phyloP scores from a whole-genome alignment of 805 yeast species.

The Candida ficus region DNA sequence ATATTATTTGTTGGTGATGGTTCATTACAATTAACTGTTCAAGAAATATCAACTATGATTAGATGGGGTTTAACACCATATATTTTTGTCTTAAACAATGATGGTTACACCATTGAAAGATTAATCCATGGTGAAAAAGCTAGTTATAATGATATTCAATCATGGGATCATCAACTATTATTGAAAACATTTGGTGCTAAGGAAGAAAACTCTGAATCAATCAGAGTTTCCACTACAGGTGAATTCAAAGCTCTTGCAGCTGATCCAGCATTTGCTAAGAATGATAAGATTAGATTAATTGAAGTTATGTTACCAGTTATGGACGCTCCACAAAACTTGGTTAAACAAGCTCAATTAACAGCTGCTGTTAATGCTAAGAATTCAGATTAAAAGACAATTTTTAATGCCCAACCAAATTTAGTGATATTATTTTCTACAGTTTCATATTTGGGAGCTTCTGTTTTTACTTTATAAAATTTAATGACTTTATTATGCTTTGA shows the following conservation, averaged over 20 bases:
- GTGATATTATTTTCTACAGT: neutral
- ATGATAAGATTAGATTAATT: conserved; percentile 57
- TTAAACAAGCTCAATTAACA: conserved; percentile 61
- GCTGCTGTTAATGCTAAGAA: conserved; percentile 37
- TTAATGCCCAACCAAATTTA: neutral
- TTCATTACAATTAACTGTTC: conserved; percentile 68
- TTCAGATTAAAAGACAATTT: no score
- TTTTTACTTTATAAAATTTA: no score
- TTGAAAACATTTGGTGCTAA: conserved; percentile 46
- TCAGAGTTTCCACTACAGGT: conserved; percentile 49
- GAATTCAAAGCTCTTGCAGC: conserved; percentile 49
- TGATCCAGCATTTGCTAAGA: conserved; percentile 43
- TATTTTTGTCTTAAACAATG: conserved; percentile 64
- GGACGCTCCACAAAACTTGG: conserved; percentile 66
- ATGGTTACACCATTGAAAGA: conserved; percentile 72
- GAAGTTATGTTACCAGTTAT: conserved; percentile 64
- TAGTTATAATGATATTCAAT: conserved; percentile 60
- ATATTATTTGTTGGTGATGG: conserved; percentile 72
- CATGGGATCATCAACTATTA: conserved; percentile 59
- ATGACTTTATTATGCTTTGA: no score
- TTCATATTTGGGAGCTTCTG: neutral
- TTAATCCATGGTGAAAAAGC: conserved; percentile 67
- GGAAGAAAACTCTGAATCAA: conserved; percentile 41
- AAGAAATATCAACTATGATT: conserved; percentile 65
- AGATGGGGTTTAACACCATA: conserved; percentile 65